These are phyloP conservation scores for Sapria himalayana DNA, from an alignment of 345 rosid genomes.

Conservation along the genomic window DNA sequence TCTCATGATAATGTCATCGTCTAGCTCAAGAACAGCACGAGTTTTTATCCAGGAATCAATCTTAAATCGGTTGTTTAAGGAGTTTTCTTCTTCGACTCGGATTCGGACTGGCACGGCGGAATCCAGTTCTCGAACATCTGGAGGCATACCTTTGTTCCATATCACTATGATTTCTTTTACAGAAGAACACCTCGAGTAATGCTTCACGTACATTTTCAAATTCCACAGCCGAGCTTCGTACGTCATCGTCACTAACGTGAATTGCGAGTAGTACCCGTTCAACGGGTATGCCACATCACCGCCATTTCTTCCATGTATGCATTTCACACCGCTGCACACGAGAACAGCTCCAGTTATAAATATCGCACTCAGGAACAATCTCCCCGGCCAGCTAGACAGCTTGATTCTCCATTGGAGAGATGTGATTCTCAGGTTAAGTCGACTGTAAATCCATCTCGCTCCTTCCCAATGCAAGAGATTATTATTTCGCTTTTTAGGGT, in stretches of 20 bases:
- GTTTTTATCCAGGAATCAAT: slow-evolving; percentile 49
- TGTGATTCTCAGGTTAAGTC: slow-evolving; percentile 43
- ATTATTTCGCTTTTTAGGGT: slow-evolving; percentile 41
- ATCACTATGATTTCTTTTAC: slow-evolving; percentile 86
- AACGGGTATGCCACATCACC: slow-evolving; percentile 44
- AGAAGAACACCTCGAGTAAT: slow-evolving; percentile 78
- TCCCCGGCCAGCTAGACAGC: slow-evolving; percentile 30
- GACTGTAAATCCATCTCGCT: slow-evolving; percentile 42
- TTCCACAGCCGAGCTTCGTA: slow-evolving; percentile 97
- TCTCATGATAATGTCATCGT: slow-evolving; percentile 88
- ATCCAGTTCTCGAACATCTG: slow-evolving; percentile 36
- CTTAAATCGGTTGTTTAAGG: slow-evolving; percentile 74
- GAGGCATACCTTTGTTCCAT: slow-evolving; percentile 91
- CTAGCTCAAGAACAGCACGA: slow-evolving; percentile 77
- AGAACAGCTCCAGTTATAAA: slow-evolving; percentile 30
- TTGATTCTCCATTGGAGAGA: slow-evolving; percentile 42
- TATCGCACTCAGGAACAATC: slow-evolving; percentile 20
- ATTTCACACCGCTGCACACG: slow-evolving; percentile 31
- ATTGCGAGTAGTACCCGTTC: slow-evolving; percentile 62
- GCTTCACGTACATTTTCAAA: slow-evolving; percentile 74
- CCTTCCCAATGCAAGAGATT: slow-evolving; percentile 28
- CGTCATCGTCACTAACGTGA: slow-evolving; percentile 84
- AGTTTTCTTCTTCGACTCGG: slow-evolving; percentile 47
- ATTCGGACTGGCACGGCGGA: slow-evolving; percentile 79
- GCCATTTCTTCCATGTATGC: slow-evolving; percentile 66